A percentile compares a stretch with the other conserved stretches of the same genome.
phyloP scores from a whole-genome alignment of 129 eudicot species.

The Rutidosis leptorrhynchoides region DNA sequence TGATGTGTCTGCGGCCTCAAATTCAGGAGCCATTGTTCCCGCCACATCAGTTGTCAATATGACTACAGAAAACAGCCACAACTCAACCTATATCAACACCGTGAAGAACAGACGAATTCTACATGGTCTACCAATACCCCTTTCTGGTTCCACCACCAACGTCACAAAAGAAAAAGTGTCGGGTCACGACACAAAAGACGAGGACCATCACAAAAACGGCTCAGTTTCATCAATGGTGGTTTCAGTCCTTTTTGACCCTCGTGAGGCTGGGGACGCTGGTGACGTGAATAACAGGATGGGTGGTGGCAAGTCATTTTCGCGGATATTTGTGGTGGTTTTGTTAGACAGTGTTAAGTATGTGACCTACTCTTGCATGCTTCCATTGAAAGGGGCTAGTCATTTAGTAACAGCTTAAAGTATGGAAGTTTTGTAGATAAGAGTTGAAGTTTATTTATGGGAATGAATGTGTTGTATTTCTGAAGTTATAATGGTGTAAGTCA shows the following conservation, averaged over 20 bases:
- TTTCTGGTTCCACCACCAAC: slow-evolving; percentile 44
- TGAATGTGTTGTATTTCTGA: slow-evolving; percentile 11
- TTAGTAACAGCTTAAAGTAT: slow-evolving; percentile 51
- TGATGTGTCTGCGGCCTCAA: slow-evolving; percentile 58
- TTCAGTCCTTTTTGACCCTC: slow-evolving; percentile 90
- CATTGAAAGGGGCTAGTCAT: slow-evolving; percentile 62
- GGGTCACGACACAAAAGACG: slow-evolving; percentile 39
- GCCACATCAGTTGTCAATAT: slow-evolving; percentile 51
- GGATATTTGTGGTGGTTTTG: slow-evolving; percentile 92
- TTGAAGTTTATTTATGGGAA: background rate
- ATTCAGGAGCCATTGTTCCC: slow-evolving; percentile 68
- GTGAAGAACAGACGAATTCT: slow-evolving; percentile 79
- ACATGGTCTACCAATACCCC: slow-evolving; percentile 63
- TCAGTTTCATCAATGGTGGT: slow-evolving; percentile 76
- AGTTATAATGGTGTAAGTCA: slow-evolving; percentile 12
- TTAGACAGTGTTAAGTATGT: slow-evolving; percentile 96
- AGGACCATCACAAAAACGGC: slow-evolving; percentile 40
- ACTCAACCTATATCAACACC: slow-evolving; percentile 51
- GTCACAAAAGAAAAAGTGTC: slow-evolving; percentile 43
- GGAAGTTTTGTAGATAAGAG: slow-evolving; percentile 30
- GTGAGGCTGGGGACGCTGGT: slow-evolving; percentile 68
- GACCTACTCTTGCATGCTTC: slow-evolving; percentile 96
- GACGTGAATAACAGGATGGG: slow-evolving; percentile 69
- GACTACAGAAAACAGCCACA: slow-evolving; percentile 39
- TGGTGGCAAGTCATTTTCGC: slow-evolving; percentile 54